phyloP scores from a whole-genome alignment of 1,284 basidiomycete genomes.

The Porphyrellus sp. region DNA sequence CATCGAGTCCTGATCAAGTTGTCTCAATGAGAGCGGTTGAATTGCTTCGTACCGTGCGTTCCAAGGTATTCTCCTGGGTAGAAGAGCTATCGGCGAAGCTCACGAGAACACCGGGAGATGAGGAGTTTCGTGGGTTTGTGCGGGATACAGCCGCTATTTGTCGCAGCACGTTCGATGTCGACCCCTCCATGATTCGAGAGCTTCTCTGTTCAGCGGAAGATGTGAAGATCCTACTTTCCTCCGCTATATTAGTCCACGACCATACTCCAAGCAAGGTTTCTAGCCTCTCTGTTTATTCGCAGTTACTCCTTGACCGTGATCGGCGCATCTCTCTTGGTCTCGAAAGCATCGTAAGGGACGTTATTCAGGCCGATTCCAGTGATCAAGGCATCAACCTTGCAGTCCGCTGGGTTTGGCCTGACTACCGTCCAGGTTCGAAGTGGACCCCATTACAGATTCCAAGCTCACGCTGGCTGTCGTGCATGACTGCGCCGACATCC shows the following conservation, averaged over 20 bases:
- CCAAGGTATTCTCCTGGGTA: not conserved
- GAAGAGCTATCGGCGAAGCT: not conserved
- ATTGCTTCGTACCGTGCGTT: not conserved
- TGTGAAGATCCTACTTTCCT: not conserved
- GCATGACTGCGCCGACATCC: not conserved
- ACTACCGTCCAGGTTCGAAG: not conserved
- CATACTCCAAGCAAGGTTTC: not conserved
- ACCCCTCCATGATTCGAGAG: rapidly evolving
- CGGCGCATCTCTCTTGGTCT: not conserved
- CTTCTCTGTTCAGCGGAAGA: not conserved
- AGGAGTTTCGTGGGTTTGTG: not conserved
- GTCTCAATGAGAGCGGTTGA: not conserved
- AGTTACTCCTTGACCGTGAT: not conserved
- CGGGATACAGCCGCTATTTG: not conserved
- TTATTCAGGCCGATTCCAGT: not conserved
- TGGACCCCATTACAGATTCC: not conserved
- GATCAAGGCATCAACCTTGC: slow-evolving; percentile 1
- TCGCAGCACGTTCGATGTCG: not conserved
- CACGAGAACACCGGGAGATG: not conserved
- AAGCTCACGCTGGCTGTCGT: not conserved
- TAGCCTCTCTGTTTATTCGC: not conserved
- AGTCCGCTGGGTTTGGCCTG: not conserved
- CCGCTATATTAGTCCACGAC: not conserved
- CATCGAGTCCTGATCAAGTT: not conserved
- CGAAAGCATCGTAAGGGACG: not conserved